phyloP scores from a whole-genome alignment of 2,329 filamentous ascomycete species.

The Botrytis elliptica region DNA sequence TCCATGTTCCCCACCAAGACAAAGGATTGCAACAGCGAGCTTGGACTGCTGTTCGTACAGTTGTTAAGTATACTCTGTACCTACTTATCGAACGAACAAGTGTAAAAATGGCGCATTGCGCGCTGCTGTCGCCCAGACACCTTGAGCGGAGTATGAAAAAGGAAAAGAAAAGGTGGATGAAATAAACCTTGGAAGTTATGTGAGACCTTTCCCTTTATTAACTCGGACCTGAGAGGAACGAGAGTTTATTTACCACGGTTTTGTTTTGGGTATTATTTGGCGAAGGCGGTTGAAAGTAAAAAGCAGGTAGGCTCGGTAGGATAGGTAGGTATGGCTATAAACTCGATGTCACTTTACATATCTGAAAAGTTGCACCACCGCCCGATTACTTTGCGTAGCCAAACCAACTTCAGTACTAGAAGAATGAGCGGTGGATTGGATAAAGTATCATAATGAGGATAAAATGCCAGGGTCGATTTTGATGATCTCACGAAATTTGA shows the following conservation, averaged over 20 bases:
- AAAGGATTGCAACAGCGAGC: not conserved
- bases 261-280: constrained; percentile 6
- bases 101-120: not conserved
- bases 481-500: not conserved
- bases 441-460: not conserved
- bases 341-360: not conserved
- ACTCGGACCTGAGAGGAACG: not conserved
- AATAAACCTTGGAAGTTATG: not conserved
- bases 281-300: not conserved
- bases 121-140: not conserved
- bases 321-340: not conserved
- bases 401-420: not conserved
- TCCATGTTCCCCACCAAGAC: not conserved
- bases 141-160: not conserved
- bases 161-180: not conserved
- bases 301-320: not conserved
- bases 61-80: not conserved
- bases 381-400: not conserved
- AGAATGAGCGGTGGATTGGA: not conserved
- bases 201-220: not conserved
- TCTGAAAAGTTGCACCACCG: not conserved
- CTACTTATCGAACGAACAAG: not conserved
- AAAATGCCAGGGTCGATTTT: not conserved
- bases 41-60: not conserved
- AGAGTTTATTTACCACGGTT: not conserved